Conservation (phyloP, 2,329 filamentous ascomycete genomes). For the Keithomyces neogunnii region DNA sequence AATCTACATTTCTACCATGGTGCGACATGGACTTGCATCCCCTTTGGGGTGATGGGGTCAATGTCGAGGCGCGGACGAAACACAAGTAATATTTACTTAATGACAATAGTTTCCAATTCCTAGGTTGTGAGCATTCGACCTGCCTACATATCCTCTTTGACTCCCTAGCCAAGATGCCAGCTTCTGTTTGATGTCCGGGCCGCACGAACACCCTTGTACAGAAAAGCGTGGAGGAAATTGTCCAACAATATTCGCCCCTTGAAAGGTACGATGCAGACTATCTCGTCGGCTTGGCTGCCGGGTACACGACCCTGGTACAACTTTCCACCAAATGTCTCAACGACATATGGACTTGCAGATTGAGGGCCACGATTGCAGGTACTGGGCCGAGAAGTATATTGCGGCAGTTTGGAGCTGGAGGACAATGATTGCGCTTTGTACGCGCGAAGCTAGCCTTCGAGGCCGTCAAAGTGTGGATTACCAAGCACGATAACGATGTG, state of each 20-base stretch:
- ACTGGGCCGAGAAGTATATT: conserved; percentile 43
- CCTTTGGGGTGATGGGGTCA: too few relatives aligned
- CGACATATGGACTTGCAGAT: conserved; percentile 35
- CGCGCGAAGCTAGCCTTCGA: conserved; percentile 39
- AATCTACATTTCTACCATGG: too few relatives aligned
- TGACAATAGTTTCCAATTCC: too few relatives aligned
- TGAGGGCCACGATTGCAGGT: conserved; percentile 28
- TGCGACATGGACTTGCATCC: too few relatives aligned
- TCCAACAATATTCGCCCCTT: conserved; percentile 27
- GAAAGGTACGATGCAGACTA: conserved; percentile 22
- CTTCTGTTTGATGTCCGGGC: too few relatives aligned
- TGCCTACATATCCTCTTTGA: too few relatives aligned
- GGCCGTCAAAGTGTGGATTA: conserved; percentile 35
- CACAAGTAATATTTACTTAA: too few relatives aligned
- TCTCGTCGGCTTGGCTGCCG: conserved; percentile 41
- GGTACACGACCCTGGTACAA: conserved; percentile 48
- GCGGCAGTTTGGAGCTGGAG: conserved; percentile 26
- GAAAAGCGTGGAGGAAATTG: conserved; percentile 26
- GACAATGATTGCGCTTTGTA: conserved; percentile 36
- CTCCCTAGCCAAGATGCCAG: too few relatives aligned
- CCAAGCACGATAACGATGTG: conserved; percentile 28
- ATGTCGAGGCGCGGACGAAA: too few relatives aligned
- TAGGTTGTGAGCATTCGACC: too few relatives aligned
- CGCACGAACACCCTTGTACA: conserved; percentile 20
- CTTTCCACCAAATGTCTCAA: conserved; percentile 42